Evolutionary conservation across 2,329 filamentous ascomycete genomes (phyloP).

Genomic region (Akanthomyces lecanii): DNA sequence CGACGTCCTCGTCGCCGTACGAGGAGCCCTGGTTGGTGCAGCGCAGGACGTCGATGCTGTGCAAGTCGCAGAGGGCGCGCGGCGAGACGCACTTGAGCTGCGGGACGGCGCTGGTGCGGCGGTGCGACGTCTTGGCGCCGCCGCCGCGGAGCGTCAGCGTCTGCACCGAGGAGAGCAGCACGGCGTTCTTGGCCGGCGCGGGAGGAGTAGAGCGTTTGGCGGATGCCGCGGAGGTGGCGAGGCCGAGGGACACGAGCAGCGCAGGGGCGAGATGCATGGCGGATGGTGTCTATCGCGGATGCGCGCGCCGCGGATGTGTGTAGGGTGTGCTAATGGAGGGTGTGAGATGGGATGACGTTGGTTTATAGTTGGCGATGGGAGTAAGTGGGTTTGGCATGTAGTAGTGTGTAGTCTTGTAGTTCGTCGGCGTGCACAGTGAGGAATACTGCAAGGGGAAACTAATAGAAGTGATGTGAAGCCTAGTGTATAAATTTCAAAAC

Average conservation of each 20-base stretch:
- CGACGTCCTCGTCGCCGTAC: conserved; percentile 75
- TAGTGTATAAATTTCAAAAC: no score
- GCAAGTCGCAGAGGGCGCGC: conserved; percentile 59
- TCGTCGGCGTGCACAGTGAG: background rate
- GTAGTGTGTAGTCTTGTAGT: background rate
- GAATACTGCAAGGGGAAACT: background rate
- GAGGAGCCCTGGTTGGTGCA: conserved; percentile 81
- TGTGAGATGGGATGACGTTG: background rate
- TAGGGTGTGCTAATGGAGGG: background rate
- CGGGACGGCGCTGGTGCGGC: conserved; percentile 71
- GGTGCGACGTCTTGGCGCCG: conserved; percentile 63
- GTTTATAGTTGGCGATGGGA: background rate
- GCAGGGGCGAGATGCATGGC: conserved; percentile 28
- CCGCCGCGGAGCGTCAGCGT: conserved; percentile 71
- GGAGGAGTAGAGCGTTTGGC: conserved; percentile 20
- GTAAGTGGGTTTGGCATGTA: background rate
- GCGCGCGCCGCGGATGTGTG: no score
- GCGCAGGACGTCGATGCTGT: conserved; percentile 76
- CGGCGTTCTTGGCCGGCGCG: conserved; percentile 42
- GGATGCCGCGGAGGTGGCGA: conserved; percentile 25
- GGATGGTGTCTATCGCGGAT: background rate
- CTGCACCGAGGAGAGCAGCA: conserved; percentile 61
- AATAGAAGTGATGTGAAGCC: background rate
- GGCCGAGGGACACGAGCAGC: conserved; percentile 21
- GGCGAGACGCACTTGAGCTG: conserved; percentile 74